Evolutionary conservation across 768 basidiomycete genomes (phyloP).

Genomic region (Lentinula sp.): DNA sequence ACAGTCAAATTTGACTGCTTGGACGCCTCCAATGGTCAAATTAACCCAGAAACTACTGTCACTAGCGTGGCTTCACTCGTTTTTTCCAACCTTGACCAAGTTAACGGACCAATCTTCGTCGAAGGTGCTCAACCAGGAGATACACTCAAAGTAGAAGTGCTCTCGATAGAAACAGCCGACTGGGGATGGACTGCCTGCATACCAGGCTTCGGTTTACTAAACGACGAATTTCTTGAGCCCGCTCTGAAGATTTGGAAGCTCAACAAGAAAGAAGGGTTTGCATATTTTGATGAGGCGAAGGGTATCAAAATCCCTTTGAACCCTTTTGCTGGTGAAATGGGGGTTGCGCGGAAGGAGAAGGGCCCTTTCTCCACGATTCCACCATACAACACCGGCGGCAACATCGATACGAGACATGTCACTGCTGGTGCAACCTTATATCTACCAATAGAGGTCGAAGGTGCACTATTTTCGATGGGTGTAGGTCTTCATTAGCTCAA

Average conservation of each 20-base stretch:
- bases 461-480: constrained; percentile 56
- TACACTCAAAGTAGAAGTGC: constrained; percentile 53
- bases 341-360: constrained; percentile 42
- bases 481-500: constrained; percentile 25
- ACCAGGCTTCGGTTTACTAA: constrained; percentile 53
- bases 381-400: constrained; percentile 56
- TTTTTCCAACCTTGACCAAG: constrained; percentile 47
- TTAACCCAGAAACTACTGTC: constrained; percentile 36
- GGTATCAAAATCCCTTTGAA: constrained; percentile 44
- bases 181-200: constrained; percentile 64
- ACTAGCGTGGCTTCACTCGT: constrained; percentile 31
- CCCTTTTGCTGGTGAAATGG: constrained; percentile 64
- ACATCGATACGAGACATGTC: constrained; percentile 55
- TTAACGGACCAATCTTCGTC: constrained; percentile 55
- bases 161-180: constrained; percentile 43
- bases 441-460: constrained; percentile 53
- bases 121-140: constrained; percentile 48
- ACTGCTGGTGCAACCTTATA: constrained; percentile 50
- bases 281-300: constrained; percentile 46
- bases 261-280: constrained; percentile 29
- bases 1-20: constrained; percentile 54
- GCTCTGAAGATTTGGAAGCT: constrained; percentile 53
- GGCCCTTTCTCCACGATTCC: constrained; percentile 60
- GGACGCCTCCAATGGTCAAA: constrained; percentile 60
- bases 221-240: constrained; percentile 47